Evolutionary conservation across 208 protist species (phyloP), one percentile per base, ranked within the genome.

Genomic region (Strigomonas culicis): DNA sequence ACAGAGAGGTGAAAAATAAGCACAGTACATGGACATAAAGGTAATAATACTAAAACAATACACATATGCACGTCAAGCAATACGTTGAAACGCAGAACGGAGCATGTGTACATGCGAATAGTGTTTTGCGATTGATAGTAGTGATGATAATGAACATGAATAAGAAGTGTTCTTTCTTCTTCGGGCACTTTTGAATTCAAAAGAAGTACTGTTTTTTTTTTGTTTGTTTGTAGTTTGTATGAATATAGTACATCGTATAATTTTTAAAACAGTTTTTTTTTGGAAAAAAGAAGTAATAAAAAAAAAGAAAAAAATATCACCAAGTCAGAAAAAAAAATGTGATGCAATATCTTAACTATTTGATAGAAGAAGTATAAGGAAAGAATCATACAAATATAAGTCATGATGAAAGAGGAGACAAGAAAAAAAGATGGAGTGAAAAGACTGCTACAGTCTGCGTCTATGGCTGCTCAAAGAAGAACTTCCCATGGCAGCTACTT

Each of bases 21-120:
- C 44, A 21, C 17, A 27, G 24, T 27, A 27, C 4, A 55, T 15
- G 39, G 41, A 3, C 17, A 4, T 19, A 67, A 67, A 17, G 17
- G 21, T 56, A 68, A 55, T 59, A 58, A 67, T 24, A 44, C n/a
- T 25, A 47, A 56, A 56, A 30, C 21, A 21, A 56, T 36, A 15
- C 34, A 25, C 21, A 56, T 30, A 25, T 6, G 51, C 34, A 34
- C 53, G 31, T 27, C 31, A 36, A 47, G 21, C 4, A 43, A 68
- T 24, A 22, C 25, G 34, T 44, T 25, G 57, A 68, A 44, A 47
- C 25, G 57, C 4, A 59, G 50, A 68, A n/a, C n/a, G n/a, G n/a
- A n/a, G n/a, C n/a, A n/a, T n/a, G n/a, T n/a, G n/a, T n/a, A n/a
- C n/a, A n/a, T n/a, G n/a, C n/a, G n/a, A n/a, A n/a, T n/a, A n/a